Evolutionary conservation across 805 yeast species (phyloP), one percentile per base, ranked within the genome.

Genomic region (Candida piceae): DNA sequence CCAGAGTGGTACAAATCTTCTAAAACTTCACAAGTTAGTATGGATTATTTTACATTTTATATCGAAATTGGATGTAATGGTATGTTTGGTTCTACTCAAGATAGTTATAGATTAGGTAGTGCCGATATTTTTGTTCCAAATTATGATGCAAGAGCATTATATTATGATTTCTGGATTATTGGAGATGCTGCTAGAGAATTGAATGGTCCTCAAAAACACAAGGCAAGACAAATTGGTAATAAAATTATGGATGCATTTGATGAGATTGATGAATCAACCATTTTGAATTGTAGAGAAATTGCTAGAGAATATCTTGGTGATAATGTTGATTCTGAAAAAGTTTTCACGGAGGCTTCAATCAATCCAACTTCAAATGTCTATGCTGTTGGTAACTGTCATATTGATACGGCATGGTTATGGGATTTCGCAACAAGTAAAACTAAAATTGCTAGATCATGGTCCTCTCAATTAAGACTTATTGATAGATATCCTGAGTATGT

Each of bases 351-450:
- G 20, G 64, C 39, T 36, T 54, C 37, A 50, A 60, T 52, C 29
- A 65, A 49, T 41, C 48, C 53, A 21, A 60, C 55, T 40, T 61
- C 74, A 40, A 79, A 81, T 39, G 96, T 89, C 9, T 82, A 67
- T 59, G 95, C 85, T 7, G 72, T 93, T 46, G 98, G 98, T 29
- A 85, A 93, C 58, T 93, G 97, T 58, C 97, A 89, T 59, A 89
- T 89, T 49, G 98, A 90, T 55, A 90, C 97, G 13, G 97, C 97
- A 12, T 90, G 98, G 98, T 69, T 88, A 40, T 90, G 98, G 98
- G 97, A 97, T n/a, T 90, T 83, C 67, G 97, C 95, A 3, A 97
- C 93, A 58, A 87, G 97, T 1, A 81, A 84, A 50, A 75, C 97
- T 35, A 90, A 90, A 56, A 77, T 90, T 38, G 96, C 89, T 3